Conservation (phyloP, 805 yeast genomes). For the Spathaspora girioi region DNA sequence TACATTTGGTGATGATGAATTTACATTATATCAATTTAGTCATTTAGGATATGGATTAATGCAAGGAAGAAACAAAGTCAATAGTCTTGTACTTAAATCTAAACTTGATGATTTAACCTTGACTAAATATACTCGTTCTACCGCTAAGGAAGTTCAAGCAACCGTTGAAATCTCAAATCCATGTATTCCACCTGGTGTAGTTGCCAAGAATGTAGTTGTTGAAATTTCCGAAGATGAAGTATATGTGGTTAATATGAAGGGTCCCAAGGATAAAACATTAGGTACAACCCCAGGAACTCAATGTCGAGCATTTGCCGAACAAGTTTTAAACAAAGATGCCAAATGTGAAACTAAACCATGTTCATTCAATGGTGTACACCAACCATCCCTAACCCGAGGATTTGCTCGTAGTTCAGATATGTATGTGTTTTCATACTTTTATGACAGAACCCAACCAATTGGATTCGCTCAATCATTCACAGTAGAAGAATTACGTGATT, state of each 20-base stretch:
- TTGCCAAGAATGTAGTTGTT: slow-evolving; percentile 59
- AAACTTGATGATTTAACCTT: slow-evolving; percentile 15
- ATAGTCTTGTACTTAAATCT: slow-evolving; percentile 54
- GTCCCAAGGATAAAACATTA: slow-evolving; percentile 47
- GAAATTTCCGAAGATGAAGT: slow-evolving; percentile 41
- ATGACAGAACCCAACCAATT: slow-evolving; percentile 88
- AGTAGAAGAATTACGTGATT: slow-evolving; percentile 74
- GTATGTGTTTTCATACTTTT: slow-evolving; percentile 90
- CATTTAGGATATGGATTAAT: slow-evolving; percentile 95
- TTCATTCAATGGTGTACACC: slow-evolving; percentile 96
- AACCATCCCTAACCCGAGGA: slow-evolving; percentile 81
- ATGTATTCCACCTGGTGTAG: slow-evolving; percentile 79
- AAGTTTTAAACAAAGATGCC: slow-evolving; percentile 76
- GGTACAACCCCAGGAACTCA: slow-evolving; percentile 68
- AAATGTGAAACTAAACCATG: slow-evolving; percentile 78
- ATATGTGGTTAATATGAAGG: slow-evolving; percentile 59
- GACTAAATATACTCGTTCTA: slow-evolving; percentile 21
- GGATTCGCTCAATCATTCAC: slow-evolving; percentile 94
- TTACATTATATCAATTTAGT: slow-evolving; percentile 84
- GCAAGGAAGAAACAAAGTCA: slow-evolving; percentile 86
- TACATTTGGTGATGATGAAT: slow-evolving; percentile 76
- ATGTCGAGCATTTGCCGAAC: slow-evolving; percentile 83
- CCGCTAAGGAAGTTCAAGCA: slow-evolving; percentile 28
- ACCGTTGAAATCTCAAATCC: slow-evolving; percentile 62
- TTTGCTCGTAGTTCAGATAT: slow-evolving; percentile 73